Evolutionary conservation across 2,329 filamentous ascomycete genomes (phyloP).

Genomic region (Cercospora sp.): DNA sequence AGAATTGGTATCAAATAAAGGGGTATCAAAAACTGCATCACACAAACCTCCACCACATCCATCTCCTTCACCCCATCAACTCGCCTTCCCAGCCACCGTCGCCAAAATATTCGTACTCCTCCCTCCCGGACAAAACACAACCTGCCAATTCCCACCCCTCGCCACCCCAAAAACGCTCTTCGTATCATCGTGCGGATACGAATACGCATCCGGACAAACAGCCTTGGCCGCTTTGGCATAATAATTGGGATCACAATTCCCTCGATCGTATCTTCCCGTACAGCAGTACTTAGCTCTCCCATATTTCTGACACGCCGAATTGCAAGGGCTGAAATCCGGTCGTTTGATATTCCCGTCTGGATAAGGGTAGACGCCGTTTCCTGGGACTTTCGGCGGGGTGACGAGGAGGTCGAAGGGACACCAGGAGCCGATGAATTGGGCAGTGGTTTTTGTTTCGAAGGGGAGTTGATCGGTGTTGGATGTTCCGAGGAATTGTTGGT

Average conservation of each 20-base stretch:
- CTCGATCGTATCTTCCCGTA: constrained; percentile 65
- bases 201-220: constrained; percentile 82
- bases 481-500: constrained; percentile 57
- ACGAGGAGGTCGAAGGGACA: constrained; percentile 78
- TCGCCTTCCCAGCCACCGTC: constrained; percentile 6
- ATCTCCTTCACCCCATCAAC: background rate
- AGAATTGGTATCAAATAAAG: background rate
- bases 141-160: constrained; percentile 71
- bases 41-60: background rate
- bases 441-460: constrained; percentile 61
- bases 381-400: constrained; percentile 66
- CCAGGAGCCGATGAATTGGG: constrained; percentile 63
- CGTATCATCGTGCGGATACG: constrained; percentile 64
- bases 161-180: constrained; percentile 59
- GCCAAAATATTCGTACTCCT: constrained; percentile 52
- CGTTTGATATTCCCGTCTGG: constrained; percentile 72
- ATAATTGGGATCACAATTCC: constrained; percentile 63
- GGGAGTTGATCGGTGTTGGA: constrained; percentile 67
- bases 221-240: constrained; percentile 71
- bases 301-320: constrained; percentile 71
- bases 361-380: constrained; percentile 76
- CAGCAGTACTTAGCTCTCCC: constrained; percentile 71
- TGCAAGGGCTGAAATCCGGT: constrained; percentile 74
- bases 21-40: background rate
- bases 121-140: constrained; percentile 71